phyloP scores from a whole-genome alignment of 352 stramenopile genomes.

The Saprolegnia parasitica region DNA sequence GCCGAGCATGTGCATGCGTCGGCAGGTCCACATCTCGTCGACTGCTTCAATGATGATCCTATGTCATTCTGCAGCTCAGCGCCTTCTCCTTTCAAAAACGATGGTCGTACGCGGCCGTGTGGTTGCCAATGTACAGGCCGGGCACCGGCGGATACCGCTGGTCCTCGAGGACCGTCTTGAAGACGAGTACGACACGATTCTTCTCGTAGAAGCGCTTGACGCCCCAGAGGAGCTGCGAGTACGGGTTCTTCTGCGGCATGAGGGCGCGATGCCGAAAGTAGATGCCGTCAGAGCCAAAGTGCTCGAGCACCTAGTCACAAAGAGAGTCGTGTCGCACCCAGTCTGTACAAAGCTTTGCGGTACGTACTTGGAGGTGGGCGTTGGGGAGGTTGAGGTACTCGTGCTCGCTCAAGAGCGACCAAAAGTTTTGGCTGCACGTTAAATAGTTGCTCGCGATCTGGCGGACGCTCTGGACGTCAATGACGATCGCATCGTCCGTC shows the following conservation, averaged over 20 bases:
- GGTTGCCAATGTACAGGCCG: constrained; percentile 13
- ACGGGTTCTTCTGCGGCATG: constrained; percentile 16
- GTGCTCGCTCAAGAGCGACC: neutral
- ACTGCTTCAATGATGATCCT: constrained; percentile 16
- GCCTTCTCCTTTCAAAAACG: neutral
- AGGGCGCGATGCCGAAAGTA: constrained; percentile 3
- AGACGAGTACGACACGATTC: constrained; percentile 5
- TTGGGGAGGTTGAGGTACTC: constrained; percentile 14
- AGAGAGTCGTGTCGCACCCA: neutral
- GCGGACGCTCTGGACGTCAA: constrained; percentile 7
- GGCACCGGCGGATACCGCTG: neutral
- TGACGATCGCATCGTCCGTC: constrained; percentile 1
- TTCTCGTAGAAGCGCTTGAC: constrained; percentile 23
- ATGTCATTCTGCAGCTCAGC: neutral
- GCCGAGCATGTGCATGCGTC: constrained; percentile 9
- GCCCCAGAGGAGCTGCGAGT: constrained; percentile 6
- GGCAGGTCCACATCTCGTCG: constrained; percentile 5
- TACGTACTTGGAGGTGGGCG: constrained; percentile 10
- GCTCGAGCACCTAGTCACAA: neutral
- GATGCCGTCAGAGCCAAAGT: constrained; percentile 4
- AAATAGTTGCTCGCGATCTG: constrained; percentile 17
- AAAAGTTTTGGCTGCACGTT: constrained; percentile 19
- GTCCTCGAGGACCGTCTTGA: constrained; percentile 21
- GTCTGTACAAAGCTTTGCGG: neutral
- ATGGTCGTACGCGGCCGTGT: neutral